Evolutionary conservation across 2,329 filamentous ascomycete species (phyloP), one percentile per base, ranked within the genome.

Genomic region (Chaetothyriales sp.): DNA sequence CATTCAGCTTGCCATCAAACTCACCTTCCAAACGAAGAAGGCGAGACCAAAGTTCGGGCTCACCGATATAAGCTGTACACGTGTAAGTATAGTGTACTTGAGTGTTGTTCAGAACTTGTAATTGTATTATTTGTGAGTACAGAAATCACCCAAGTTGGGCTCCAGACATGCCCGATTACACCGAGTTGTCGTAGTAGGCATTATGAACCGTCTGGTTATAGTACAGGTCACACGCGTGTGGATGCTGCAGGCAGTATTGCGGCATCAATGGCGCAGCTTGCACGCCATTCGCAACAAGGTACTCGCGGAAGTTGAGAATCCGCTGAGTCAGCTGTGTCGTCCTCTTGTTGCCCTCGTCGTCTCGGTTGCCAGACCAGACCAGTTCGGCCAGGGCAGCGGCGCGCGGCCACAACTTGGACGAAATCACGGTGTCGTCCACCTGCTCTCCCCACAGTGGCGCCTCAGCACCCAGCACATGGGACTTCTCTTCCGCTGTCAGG

Each of bases 281-380:
- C 1, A 79, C 66, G 2, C 74, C 74, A 55, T 72, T 75, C 1
- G 74, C 74, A 48, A 79, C 69, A 5, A 79, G 65, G 54, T 78
- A 79, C 64, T 79, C 76, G 42, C 76, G 68, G 65, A 79, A 79
- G 61, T 79, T 79, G 9, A 78, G 59, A 48, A 79, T 72, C 4
- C 76, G 68, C 64, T 77, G 73, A 8, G 76, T 78, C 55, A 78
- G 61, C 54, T 68, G 59, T 2, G 72, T 77, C 0, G 73, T 76
- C 12, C 73, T 64, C 65, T 77, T 77, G 28, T 67, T 63, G 46
- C 74, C 75, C 2, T 67, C 62, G 15, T 58, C 58, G 54, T 77
- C 71, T 44, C 67, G 66, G 59, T 78, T 78, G 6, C 76, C 75
- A 10, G 71, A 74, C 76, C 76, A 79, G 1, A 73, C 65, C 1